Evolutionary conservation across 495 filamentous ascomycete genomes (phyloP).

Genomic region (Tuber magnatum): DNA sequence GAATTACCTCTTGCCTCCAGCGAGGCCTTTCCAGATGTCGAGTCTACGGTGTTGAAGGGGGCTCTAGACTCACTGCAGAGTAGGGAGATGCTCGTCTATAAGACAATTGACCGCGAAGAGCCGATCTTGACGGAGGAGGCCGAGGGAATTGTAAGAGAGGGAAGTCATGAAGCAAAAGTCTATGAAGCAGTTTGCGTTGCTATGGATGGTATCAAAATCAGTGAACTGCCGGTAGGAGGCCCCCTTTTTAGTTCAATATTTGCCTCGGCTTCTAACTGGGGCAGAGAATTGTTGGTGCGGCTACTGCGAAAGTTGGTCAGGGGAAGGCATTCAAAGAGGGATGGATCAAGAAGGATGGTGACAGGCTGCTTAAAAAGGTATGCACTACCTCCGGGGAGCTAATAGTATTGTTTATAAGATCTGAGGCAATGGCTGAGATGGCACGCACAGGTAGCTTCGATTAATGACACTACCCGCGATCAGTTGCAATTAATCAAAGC

Average conservation of each 20-base stretch:
- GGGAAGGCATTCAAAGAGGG: slow-evolving; percentile 93
- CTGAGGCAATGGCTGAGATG: slow-evolving; percentile 18
- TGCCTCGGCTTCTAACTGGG: slow-evolving; percentile 21
- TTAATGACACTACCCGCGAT: slow-evolving; percentile 70
- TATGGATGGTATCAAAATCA: slow-evolving; percentile 69
- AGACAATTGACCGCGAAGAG: slow-evolving; percentile 71
- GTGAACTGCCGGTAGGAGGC: slow-evolving; percentile 56
- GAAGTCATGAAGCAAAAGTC: slow-evolving; percentile 90
- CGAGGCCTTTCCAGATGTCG: slow-evolving; percentile 66
- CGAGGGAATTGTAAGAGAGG: slow-evolving; percentile 67
- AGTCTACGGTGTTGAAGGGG: slow-evolving; percentile 69
- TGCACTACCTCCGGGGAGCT: neutral
- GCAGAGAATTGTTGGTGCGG: slow-evolving; percentile 64
- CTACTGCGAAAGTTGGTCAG: slow-evolving; percentile 81
- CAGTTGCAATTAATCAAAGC: slow-evolving; percentile 62
- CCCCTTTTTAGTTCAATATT: slow-evolving; percentile 15
- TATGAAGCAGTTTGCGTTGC: slow-evolving; percentile 75
- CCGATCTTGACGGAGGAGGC: slow-evolving; percentile 72
- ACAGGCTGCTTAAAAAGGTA: slow-evolving; percentile 47
- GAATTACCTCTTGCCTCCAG: slow-evolving; percentile 61
- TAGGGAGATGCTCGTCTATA: slow-evolving; percentile 77
- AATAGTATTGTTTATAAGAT: neutral
- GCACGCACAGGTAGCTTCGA: slow-evolving; percentile 52
- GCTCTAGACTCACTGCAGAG: slow-evolving; percentile 78
- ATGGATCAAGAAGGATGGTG: slow-evolving; percentile 87